phyloP scores from a whole-genome alignment of 176 grass and related monocot genomes.

The Oryza longistaminata region DNA sequence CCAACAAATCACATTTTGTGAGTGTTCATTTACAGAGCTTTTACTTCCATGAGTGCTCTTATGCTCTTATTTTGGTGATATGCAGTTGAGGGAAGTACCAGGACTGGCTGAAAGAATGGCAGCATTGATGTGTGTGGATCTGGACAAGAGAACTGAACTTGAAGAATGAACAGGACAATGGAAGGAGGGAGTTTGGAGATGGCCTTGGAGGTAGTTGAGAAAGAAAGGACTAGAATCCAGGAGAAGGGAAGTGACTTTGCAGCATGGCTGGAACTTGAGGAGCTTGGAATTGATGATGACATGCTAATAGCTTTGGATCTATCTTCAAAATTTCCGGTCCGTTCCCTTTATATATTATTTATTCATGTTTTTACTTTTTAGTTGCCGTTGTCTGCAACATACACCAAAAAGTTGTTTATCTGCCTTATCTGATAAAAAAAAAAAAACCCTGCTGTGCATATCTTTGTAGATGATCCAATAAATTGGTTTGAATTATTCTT shows the following conservation, averaged over 20 bases:
- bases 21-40: constrained; percentile 7
- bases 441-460: not conserved
- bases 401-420: not conserved
- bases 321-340: constrained; percentile 76
- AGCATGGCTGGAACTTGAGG: constrained; percentile 83
- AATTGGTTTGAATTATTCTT: not conserved
- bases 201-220: constrained; percentile 64
- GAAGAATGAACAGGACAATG: constrained; percentile 48
- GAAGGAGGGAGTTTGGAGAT: constrained; percentile 37
- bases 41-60: not conserved
- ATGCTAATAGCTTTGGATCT: constrained; percentile 72
- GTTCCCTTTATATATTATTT: constrained; percentile 26
- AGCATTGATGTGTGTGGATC: constrained; percentile 88
- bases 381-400: constrained; percentile 9
- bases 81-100: constrained; percentile 80
- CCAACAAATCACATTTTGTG: not conserved
- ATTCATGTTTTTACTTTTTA: not conserved
- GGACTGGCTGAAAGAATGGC: constrained; percentile 86
- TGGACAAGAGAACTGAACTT: constrained; percentile 46
- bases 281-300: constrained; percentile 94
- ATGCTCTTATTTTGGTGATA: constrained; percentile 17
- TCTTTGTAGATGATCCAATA: not conserved
- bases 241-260: constrained; percentile 50
- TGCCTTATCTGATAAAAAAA: constrained; percentile 24
- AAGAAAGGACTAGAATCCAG: constrained; percentile 57